Percentiles rank a stretch among this genome's conserved stretches.
These are phyloP conservation scores for Komagataella pastoris DNA, from an alignment of 805 yeast genomes.

Conservation along the genomic window DNA sequence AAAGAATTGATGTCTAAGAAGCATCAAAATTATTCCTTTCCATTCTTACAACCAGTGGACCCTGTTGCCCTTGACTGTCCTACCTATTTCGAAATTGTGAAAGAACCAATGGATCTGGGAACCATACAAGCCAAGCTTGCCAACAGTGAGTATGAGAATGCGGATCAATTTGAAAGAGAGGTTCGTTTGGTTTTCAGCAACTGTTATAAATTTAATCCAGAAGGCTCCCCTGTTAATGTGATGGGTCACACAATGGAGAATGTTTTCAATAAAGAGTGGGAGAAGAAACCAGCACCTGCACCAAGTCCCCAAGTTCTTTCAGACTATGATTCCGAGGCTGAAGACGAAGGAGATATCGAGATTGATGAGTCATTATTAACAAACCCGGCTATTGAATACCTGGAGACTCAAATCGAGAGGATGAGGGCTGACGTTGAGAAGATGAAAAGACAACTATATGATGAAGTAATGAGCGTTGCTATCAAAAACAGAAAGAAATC, in stretches of 20 bases:
- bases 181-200: slow-evolving; percentile 73
- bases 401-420: slow-evolving; percentile 75
- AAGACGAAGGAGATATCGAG: slow-evolving; percentile 39
- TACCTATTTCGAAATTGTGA: slow-evolving; percentile 72
- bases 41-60: slow-evolving; percentile 89
- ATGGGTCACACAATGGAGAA: slow-evolving; percentile 91
- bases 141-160: slow-evolving; percentile 80
- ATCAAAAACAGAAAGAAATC: slow-evolving; percentile 29
- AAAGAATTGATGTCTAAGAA: slow-evolving; percentile 77
- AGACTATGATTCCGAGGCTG: slow-evolving; percentile 32
- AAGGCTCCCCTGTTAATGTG: slow-evolving; percentile 89
- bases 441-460: slow-evolving; percentile 68
- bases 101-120: slow-evolving; percentile 90
- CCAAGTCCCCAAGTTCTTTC: slow-evolving; percentile 38
- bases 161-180: slow-evolving; percentile 78
- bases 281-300: slow-evolving; percentile 63
- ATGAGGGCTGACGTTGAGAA: slow-evolving; percentile 78
- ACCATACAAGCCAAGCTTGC: slow-evolving; percentile 70
- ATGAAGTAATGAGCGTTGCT: slow-evolving; percentile 52
- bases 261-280: slow-evolving; percentile 80
- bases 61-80: slow-evolving; percentile 92
- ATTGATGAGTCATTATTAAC: slow-evolving; percentile 50
- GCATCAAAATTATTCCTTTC: slow-evolving; percentile 74
- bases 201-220: slow-evolving; percentile 90
- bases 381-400: slow-evolving; percentile 80